Evolutionary conservation across 2,329 filamentous ascomycete genomes (phyloP).

Genomic region (Fusarium mexicanum): DNA sequence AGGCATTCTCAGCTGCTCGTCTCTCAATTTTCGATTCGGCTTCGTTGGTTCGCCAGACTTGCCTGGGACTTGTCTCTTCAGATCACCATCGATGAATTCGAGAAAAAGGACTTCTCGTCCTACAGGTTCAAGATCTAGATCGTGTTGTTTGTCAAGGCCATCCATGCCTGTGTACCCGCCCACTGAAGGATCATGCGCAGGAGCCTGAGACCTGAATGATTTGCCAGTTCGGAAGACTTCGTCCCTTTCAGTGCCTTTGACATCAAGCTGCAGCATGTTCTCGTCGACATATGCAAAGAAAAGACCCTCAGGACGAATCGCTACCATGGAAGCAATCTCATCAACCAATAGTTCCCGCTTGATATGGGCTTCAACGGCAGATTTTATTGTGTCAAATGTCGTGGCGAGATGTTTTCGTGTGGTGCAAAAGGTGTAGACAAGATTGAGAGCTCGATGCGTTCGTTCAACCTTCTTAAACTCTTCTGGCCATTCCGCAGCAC

Average conservation of each 20-base stretch:
- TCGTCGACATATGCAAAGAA: constrained; percentile 90
- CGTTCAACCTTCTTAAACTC: constrained; percentile 77
- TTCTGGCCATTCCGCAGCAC: constrained; percentile 73
- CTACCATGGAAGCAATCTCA: constrained; percentile 85
- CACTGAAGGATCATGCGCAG: constrained; percentile 64
- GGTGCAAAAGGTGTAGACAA: constrained; percentile 95
- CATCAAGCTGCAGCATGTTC: constrained; percentile 80
- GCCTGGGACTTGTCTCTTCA: constrained; percentile 81
- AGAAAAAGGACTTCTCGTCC: constrained; percentile 82
- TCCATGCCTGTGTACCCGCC: constrained; percentile 64
- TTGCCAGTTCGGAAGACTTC: constrained; percentile 64
- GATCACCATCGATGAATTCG: constrained; percentile 90
- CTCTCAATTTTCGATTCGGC: constrained; percentile 72
- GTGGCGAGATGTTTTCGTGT: constrained; percentile 92
- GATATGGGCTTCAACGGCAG: constrained; percentile 84
- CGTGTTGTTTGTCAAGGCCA: constrained; percentile 46
- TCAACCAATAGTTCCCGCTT: constrained; percentile 74
- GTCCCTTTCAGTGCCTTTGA: constrained; percentile 73
- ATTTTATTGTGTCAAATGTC: constrained; percentile 88
- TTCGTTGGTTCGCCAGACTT: constrained; percentile 77
- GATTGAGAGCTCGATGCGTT: constrained; percentile 84
- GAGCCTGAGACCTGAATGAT: constrained; percentile 60
- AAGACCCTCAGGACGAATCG: constrained; percentile 79
- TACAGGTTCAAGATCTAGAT: constrained; percentile 30
- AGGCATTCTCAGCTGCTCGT: constrained; percentile 89